Percentiles rank a stretch among this genome's conserved stretches.
Evolutionary conservation across 2,329 filamentous ascomycete genomes (phyloP).

Genomic region (Colletotrichum agaves): DNA sequence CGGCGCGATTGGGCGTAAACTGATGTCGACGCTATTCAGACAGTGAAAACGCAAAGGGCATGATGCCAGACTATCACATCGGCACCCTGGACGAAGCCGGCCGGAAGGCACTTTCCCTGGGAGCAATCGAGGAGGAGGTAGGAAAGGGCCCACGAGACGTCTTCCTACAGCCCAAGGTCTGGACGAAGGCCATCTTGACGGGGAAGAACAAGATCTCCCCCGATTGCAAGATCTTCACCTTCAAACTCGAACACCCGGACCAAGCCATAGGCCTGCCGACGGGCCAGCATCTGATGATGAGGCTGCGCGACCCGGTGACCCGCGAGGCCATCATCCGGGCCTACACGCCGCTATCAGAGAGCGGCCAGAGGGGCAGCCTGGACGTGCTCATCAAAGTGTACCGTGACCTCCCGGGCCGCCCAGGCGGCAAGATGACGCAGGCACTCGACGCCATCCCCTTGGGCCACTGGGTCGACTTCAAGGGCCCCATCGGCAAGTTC

Average conservation of each 20-base stretch:
- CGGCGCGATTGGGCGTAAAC: constrained; percentile 16
- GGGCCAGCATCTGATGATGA: constrained; percentile 89
- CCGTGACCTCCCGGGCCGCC: constrained; percentile 63
- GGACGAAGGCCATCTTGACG: constrained; percentile 79
- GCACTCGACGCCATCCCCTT: constrained; percentile 78
- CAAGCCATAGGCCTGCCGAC: constrained; percentile 82
- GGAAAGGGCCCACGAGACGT: constrained; percentile 56
- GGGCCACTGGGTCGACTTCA: constrained; percentile 82
- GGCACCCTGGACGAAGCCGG: constrained; percentile 76
- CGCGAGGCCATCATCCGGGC: constrained; percentile 81
- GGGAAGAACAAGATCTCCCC: constrained; percentile 76
- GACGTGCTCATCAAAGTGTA: constrained; percentile 89
- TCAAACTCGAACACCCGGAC: constrained; percentile 76
- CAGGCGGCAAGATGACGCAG: constrained; percentile 84
- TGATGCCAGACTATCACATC: constrained; percentile 89
- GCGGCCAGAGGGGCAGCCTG: constrained; percentile 68
- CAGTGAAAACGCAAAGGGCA: constrained; percentile 89
- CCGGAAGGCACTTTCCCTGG: constrained; percentile 59
- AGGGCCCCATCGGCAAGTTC: constrained; percentile 88
- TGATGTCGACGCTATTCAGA: constrained; percentile 63
- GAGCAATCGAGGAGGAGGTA: constrained; percentile 50
- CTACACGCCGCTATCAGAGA: constrained; percentile 85
- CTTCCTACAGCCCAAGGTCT: constrained; percentile 78
- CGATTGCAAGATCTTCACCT: constrained; percentile 85
- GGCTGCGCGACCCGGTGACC: constrained; percentile 77